Percentiles rank a stretch among this genome's conserved stretches.
These are phyloP conservation scores for Neurospora tetraspora DNA, from an alignment of 495 filamentous ascomycete genomes.

Conservation along the genomic window DNA sequence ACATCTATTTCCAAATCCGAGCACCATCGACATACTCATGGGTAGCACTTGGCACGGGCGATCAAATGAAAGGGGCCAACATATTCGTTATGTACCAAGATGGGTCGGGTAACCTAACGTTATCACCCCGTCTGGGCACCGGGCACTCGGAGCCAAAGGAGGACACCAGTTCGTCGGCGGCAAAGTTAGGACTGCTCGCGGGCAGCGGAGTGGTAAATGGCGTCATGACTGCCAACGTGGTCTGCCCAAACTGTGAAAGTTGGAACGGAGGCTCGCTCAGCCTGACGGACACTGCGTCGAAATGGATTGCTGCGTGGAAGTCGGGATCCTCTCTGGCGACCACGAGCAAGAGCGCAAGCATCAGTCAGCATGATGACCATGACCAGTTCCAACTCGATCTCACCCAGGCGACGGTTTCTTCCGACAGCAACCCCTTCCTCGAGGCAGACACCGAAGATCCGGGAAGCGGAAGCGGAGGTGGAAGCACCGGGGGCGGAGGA, in stretches of 20 bases:
- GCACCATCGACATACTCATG: constrained; percentile 51
- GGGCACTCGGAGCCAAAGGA: constrained; percentile 44
- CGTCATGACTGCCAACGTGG: constrained; percentile 55
- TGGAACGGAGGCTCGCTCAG: constrained; percentile 52
- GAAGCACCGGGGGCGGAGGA: constrained; percentile 4
- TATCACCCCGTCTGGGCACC: constrained; percentile 50
- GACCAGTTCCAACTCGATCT: constrained; percentile 48
- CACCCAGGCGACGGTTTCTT: constrained; percentile 40
- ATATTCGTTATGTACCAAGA: constrained; percentile 62
- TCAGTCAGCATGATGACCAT: constrained; percentile 49
- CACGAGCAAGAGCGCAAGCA: constrained; percentile 33
- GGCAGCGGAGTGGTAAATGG: constrained; percentile 47
- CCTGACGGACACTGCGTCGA: constrained; percentile 33
- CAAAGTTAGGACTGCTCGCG: constrained; percentile 42
- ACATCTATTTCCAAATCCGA: constrained; percentile 57
- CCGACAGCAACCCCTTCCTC: constrained; percentile 53
- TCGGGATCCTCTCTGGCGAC: constrained; percentile 47
- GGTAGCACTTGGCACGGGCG: constrained; percentile 57
- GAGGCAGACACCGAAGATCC: not conserved
- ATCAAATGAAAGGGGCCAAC: constrained; percentile 49
- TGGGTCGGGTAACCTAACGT: constrained; percentile 46
- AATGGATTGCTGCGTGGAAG: constrained; percentile 61
- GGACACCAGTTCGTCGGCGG: constrained; percentile 35
- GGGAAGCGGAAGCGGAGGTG: not conserved
- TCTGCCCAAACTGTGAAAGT: constrained; percentile 33